Evolutionary conservation across 495 filamentous ascomycete species (phyloP), one percentile per base, ranked within the genome.

Genomic region (Jackrogersella minutella): DNA sequence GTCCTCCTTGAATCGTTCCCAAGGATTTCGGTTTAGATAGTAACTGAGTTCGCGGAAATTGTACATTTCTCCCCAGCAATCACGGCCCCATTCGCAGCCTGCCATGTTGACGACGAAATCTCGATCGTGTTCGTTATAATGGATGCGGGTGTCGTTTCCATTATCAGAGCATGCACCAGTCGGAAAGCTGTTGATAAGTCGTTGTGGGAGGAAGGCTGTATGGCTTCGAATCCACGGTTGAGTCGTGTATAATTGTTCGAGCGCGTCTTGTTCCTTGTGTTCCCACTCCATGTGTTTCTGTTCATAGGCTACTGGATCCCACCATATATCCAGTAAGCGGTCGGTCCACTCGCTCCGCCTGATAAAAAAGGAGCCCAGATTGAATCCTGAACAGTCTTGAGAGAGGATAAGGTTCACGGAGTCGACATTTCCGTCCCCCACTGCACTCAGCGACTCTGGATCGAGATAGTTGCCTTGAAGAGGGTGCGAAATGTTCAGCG

Each of bases 51-150:
- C 89, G 11, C 94, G 89, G 79, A 91, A 99, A 68, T 88, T 87
- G 77, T 96, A 93, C 84, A 99, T 96, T 78, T 99, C 95, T 26
- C 90, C 87, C 95, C 96, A 98, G 74, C 95, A 99, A 79, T 99
- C 96, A 19, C 95, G 86, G 2, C 95, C 95, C 87, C 90, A 97
- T 72, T 94, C 90, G 74, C 95, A 99, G 2, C 96, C 96, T 1
- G 95, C 95, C 94, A 98, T 97, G 74, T 98, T 99, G 65, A 99
- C 93, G n/a, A 97, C 68, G 69, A 99, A 96, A 76, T 99, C 95
- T 14, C 91, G 84, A 43, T 93, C 93, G 30, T 86, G 80, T 76
- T 96, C 84, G 39, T 90, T 82, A 75, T 98, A 99, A 75, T 98
- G 96, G 31, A 97, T 87, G 3, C 83, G 80, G 0, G 85, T 82